These are phyloP conservation scores for Pyrenophora tritici-repentis DNA, from an alignment of 2,329 filamentous ascomycete species.

Conservation along the genomic window DNA sequence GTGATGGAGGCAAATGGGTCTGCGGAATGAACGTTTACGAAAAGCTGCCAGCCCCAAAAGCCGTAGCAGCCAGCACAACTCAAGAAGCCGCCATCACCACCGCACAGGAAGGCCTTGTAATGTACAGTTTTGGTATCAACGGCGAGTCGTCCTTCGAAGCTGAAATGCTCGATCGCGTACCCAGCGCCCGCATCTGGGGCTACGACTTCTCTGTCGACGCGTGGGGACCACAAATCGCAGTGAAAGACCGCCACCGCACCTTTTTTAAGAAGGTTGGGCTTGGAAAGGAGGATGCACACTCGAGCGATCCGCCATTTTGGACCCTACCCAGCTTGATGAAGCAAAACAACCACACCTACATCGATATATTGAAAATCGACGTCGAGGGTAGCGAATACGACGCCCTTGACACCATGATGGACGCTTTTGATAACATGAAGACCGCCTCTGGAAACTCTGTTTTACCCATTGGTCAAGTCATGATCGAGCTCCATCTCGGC, in stretches of 20 bases:
- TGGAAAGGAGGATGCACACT: conserved; percentile 32
- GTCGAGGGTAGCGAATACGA: conserved; percentile 42
- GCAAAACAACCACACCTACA: conserved; percentile 41
- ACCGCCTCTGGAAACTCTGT: conserved; percentile 26
- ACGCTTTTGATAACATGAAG: conserved; percentile 29
- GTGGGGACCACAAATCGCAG: conserved; percentile 39
- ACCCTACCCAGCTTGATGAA: conserved; percentile 38
- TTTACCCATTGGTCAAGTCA: conserved; percentile 41
- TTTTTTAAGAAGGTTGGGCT: conserved; percentile 40
- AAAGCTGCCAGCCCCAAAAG: conserved; percentile 23
- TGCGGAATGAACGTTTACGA: conserved; percentile 44
- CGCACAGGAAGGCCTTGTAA: conserved; percentile 29
- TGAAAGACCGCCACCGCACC: conserved; percentile 25
- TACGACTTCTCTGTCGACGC: conserved; percentile 41
- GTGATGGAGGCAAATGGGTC: conserved; percentile 44
- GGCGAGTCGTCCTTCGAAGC: conserved; percentile 43
- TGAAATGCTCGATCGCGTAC: conserved; percentile 41
- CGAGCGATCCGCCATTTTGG: conserved; percentile 31
- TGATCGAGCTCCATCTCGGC: conserved; percentile 42
- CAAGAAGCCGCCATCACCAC: conserved; percentile 15
- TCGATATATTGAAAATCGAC: conserved; percentile 44
- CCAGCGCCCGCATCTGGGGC: conserved; percentile 40
- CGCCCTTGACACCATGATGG: conserved; percentile 39
- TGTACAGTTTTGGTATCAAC: conserved; percentile 44
- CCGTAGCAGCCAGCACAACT: conserved; percentile 16